These are phyloP conservation scores for Salix brachista DNA, from an alignment of 345 rosid species.

Conservation along the genomic window DNA sequence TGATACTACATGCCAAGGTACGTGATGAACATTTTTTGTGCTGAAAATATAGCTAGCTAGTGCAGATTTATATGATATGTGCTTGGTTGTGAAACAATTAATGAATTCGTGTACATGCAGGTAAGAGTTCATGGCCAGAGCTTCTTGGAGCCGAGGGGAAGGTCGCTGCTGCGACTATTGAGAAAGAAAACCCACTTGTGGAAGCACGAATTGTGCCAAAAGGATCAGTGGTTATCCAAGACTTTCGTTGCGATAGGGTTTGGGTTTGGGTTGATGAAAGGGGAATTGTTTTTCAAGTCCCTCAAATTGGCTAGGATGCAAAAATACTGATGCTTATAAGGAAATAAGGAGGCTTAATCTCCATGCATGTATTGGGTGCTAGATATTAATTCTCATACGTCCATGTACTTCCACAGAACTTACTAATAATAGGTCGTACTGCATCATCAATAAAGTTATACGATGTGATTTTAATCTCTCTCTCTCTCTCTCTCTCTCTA, in stretches of 20 bases:
- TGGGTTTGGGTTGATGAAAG: constrained; percentile 7
- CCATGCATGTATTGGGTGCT: background rate
- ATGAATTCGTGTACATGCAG: constrained; percentile 1
- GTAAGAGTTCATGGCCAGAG: constrained; percentile 28
- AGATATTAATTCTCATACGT: no score
- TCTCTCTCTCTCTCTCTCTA: no score
- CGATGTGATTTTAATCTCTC: background rate
- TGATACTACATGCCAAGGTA: background rate
- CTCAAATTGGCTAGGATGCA: background rate
- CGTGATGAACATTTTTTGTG: background rate
- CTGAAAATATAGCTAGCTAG: no score
- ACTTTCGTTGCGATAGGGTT: constrained; percentile 7
- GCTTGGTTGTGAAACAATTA: background rate
- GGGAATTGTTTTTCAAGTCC: constrained; percentile 6
- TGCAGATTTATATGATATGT: background rate
- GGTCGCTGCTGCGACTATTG: constrained; percentile 1
- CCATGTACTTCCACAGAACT: no score
- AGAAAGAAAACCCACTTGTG: constrained; percentile 17
- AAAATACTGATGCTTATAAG: background rate
- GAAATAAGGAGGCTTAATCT: background rate
- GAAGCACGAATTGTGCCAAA: constrained; percentile 2
- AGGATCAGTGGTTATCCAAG: background rate
- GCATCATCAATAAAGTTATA: background rate
- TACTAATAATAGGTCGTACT: background rate
- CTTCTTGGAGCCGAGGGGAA: constrained; percentile 1